phyloP scores from a whole-genome alignment of 352 stramenopile species.

The Thalassiosira mediterranea region DNA sequence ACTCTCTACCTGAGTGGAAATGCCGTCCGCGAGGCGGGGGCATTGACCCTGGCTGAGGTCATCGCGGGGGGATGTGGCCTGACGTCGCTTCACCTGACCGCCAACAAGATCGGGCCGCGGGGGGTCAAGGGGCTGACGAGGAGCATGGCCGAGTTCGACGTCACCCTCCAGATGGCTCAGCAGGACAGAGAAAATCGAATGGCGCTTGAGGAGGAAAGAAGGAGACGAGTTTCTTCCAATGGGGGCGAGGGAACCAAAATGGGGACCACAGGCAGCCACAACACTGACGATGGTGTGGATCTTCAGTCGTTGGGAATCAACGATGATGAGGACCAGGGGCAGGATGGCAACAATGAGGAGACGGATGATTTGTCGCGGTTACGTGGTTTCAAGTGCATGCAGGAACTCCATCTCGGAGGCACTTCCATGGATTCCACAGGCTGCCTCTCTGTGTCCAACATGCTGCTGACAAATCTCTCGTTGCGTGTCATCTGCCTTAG shows the following conservation, averaged over 20 bases:
- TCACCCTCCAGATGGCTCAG: conserved; percentile 46
- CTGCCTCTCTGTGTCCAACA: conserved; percentile 67
- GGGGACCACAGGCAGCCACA: no score
- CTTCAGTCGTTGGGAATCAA: background rate
- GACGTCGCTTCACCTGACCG: conserved; percentile 68
- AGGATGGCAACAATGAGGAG: conserved; percentile 15
- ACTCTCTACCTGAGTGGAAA: conserved; percentile 80
- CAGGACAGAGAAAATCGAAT: conserved; percentile 56
- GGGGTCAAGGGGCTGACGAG: conserved; percentile 70
- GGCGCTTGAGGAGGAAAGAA: conserved; percentile 38
- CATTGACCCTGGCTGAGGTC: conserved; percentile 62
- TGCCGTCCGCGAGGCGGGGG: conserved; percentile 61
- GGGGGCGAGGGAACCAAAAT: no score
- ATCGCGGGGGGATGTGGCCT: conserved; percentile 69
- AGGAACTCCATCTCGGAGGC: conserved; percentile 69
- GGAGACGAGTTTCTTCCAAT: background rate
- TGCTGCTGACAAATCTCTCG: conserved; percentile 75
- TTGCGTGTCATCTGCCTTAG: conserved; percentile 63
- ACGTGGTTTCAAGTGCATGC: conserved; percentile 51
- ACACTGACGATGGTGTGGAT: no score
- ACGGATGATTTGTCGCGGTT: conserved; percentile 39
- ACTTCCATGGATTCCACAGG: conserved; percentile 60
- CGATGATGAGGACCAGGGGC: conserved; percentile 20
- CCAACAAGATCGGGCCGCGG: conserved; percentile 62
- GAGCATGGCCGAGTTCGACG: conserved; percentile 69